A percentile compares a stretch with the other conserved stretches of the same genome.
phyloP scores from a whole-genome alignment of 306 rosid genomes.

The Prunus dulcis region DNA sequence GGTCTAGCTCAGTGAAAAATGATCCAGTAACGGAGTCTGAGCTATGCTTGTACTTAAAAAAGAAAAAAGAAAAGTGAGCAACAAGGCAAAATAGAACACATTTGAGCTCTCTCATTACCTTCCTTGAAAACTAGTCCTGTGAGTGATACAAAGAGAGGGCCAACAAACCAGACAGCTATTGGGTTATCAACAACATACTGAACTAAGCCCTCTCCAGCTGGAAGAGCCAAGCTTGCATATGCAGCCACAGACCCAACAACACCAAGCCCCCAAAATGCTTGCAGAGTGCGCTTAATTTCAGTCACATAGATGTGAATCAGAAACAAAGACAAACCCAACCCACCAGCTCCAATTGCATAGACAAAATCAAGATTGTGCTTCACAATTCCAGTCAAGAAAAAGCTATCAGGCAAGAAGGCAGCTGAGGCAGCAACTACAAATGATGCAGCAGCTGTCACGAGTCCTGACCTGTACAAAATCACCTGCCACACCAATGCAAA shows the following conservation, averaged over 20 bases:
- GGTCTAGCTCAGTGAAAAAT: too few species aligned
- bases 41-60: too few species aligned
- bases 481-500: slow-evolving; percentile 40
- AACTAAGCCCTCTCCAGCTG: slow-evolving; percentile 55
- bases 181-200: slow-evolving; percentile 63
- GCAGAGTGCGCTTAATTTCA: slow-evolving; percentile 77
- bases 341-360: slow-evolving; percentile 61
- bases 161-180: slow-evolving; percentile 69
- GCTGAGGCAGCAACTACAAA: slow-evolving; percentile 66
- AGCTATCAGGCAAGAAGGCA: slow-evolving; percentile 52
- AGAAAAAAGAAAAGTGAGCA: neutral
- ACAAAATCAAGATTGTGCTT: slow-evolving; percentile 54
- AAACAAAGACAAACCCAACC: slow-evolving; percentile 68
- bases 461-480: slow-evolving; percentile 69
- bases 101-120: slow-evolving; percentile 36
- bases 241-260: slow-evolving; percentile 62
- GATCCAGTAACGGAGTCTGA: too few species aligned
- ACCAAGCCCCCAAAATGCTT: slow-evolving; percentile 85
- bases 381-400: slow-evolving; percentile 25
- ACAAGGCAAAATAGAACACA: neutral
- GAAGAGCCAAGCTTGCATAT: slow-evolving; percentile 55
- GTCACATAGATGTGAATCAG: slow-evolving; percentile 83
- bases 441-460: slow-evolving; percentile 78
- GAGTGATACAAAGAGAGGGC: slow-evolving; percentile 83
- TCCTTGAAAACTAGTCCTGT: slow-evolving; percentile 95